Evolutionary conservation across 1,139 yeast genomes (phyloP).

Genomic region (Sugiyamaella neomexicana): DNA sequence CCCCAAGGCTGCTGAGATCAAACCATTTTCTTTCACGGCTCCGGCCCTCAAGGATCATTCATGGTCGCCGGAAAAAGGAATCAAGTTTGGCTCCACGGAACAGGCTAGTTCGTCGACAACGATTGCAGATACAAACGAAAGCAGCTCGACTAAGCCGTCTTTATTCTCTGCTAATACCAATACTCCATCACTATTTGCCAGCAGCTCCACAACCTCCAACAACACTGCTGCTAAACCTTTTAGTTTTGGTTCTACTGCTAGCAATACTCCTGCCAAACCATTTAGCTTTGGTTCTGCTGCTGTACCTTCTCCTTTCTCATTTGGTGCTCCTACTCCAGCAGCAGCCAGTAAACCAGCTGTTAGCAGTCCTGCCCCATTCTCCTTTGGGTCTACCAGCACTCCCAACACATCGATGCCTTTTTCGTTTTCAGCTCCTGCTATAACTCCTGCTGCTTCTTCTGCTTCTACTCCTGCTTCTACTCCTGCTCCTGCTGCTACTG

Average conservation of each 20-base stretch:
- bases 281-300: slow-evolving; percentile 38
- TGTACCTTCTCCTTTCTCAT: slow-evolving; percentile 20
- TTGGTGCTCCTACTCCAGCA: slow-evolving; percentile 30
- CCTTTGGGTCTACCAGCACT: slow-evolving; percentile 18
- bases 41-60: slow-evolving; percentile 23
- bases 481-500: slow-evolving; percentile 1
- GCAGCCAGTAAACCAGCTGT: background rate
- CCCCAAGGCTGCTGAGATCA: background rate
- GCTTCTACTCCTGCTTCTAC: background rate
- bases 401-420: slow-evolving; percentile 16
- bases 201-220: background rate
- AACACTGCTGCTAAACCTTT: slow-evolving; percentile 34
- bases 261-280: slow-evolving; percentile 30
- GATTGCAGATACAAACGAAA: slow-evolving; percentile 5
- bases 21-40: slow-evolving; percentile 17
- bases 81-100: slow-evolving; percentile 36
- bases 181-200: background rate
- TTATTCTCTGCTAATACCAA: background rate
- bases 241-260: slow-evolving; percentile 34
- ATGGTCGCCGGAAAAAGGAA: slow-evolving; percentile 42
- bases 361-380: slow-evolving; percentile 19
- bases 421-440: slow-evolving; percentile 12
- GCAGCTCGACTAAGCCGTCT: background rate
- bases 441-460: no score
- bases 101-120: slow-evolving; percentile 21